phyloP scores from a whole-genome alignment of 352 stramenopile genomes.

The Phytophthora foliorum region DNA sequence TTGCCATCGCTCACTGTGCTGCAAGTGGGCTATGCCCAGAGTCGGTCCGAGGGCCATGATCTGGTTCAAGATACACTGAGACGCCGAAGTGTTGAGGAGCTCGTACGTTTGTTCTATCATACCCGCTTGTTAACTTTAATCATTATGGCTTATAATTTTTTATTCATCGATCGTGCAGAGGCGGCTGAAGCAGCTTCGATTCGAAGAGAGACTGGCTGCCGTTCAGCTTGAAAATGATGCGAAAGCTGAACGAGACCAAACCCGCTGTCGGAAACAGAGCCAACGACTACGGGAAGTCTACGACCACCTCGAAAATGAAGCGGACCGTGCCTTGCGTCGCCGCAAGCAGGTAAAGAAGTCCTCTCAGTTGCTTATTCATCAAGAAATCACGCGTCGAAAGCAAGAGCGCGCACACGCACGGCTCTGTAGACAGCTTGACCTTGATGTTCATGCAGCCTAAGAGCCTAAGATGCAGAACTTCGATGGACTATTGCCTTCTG shows the following conservation, averaged over 20 bases:
- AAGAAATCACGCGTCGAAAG: slow-evolving; percentile 63
- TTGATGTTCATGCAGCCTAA: slow-evolving; percentile 27
- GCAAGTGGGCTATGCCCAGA: slow-evolving; percentile 62
- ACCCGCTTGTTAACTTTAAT: not conserved
- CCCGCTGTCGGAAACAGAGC: slow-evolving; percentile 51
- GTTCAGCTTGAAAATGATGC: slow-evolving; percentile 45
- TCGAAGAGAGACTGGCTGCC: slow-evolving; percentile 41
- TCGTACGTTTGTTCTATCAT: slow-evolving; percentile 41
- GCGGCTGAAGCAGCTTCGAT: slow-evolving; percentile 54
- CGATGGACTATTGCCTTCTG: no score
- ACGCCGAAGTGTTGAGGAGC: slow-evolving; percentile 65
- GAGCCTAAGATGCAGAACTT: no score
- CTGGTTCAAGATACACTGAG: slow-evolving; percentile 50
- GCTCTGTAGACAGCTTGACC: slow-evolving; percentile 22
- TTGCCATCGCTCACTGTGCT: slow-evolving; percentile 66
- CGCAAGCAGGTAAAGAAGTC: slow-evolving; percentile 68
- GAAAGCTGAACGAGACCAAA: slow-evolving; percentile 42
- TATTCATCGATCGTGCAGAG: slow-evolving; percentile 19
- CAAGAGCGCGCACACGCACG: slow-evolving; percentile 42
- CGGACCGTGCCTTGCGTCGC: slow-evolving; percentile 56
- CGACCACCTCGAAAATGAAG: slow-evolving; percentile 65
- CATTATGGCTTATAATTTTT: not conserved
- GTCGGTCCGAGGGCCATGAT: slow-evolving; percentile 41
- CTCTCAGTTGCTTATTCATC: slow-evolving; percentile 64
- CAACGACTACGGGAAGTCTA: slow-evolving; percentile 56